Percentiles rank a stretch among this genome's conserved stretches.
phyloP scores from a whole-genome alignment of 1,139 yeast genomes.

The Suhomyces bribrorum region DNA sequence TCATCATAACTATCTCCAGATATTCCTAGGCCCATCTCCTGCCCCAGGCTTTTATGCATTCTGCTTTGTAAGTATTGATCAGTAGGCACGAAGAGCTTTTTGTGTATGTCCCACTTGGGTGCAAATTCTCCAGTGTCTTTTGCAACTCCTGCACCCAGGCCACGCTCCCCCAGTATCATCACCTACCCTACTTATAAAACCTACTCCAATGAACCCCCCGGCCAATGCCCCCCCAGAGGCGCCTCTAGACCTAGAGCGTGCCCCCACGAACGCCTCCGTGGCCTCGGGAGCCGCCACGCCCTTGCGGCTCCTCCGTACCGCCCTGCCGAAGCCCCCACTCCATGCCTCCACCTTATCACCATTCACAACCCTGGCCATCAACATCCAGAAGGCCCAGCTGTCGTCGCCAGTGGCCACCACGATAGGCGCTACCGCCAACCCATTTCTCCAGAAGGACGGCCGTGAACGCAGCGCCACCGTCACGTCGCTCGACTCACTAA shows the following conservation, averaged over 20 bases:
- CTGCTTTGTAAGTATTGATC: slow-evolving; percentile 39
- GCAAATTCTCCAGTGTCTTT: no score
- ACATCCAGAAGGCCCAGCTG: neutral
- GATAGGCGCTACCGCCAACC: neutral
- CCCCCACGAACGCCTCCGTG: no score
- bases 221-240: no score
- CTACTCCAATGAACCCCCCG: neutral
- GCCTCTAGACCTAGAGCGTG: no score
- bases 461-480: slow-evolving; percentile 21
- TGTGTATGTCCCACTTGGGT: slow-evolving; percentile 42
- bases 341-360: neutral
- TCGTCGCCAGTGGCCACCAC: slow-evolving; percentile 1
- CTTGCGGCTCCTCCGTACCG: slow-evolving; percentile 1
- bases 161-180: no score
- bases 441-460: slow-evolving; percentile 1
- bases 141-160: no score
- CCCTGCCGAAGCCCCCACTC: slow-evolving; percentile 1
- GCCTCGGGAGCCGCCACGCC: neutral
- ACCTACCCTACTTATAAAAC: neutral
- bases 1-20: slow-evolving; percentile 14
- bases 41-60: slow-evolving; percentile 19
- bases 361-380: neutral
- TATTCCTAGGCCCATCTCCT: slow-evolving; percentile 30
- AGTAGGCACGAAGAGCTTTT: slow-evolving; percentile 40
- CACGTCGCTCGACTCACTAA: slow-evolving; percentile 24